Percentiles rank a stretch among this genome's conserved stretches.
Conservation (phyloP, 257 asterid genomes). For the Solanum chaucha region DNA sequence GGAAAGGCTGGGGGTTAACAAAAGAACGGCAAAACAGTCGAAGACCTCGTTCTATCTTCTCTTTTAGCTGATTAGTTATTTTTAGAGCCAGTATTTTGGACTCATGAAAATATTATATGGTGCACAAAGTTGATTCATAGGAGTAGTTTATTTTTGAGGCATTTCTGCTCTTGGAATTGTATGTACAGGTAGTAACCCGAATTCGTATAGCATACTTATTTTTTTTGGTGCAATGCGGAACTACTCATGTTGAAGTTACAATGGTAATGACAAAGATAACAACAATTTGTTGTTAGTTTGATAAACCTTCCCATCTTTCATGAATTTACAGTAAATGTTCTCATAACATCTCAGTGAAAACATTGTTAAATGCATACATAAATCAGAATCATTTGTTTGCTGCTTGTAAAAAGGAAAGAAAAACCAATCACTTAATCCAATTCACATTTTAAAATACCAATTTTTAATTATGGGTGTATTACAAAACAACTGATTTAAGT, state of each 20-base stretch:
- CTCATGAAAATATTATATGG: neutral
- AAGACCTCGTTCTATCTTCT: slow-evolving; percentile 10
- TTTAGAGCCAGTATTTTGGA: neutral
- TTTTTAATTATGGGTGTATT: neutral
- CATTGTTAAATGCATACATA: neutral
- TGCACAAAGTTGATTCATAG: neutral
- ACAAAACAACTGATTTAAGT: neutral
- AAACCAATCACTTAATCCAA: neutral
- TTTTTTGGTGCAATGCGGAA: neutral
- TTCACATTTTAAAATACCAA: neutral
- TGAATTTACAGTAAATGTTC: neutral
- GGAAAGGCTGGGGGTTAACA: slow-evolving; percentile 32
- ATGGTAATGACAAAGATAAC: neutral
- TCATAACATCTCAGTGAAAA: neutral
- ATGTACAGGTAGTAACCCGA: neutral
- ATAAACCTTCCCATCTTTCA: neutral
- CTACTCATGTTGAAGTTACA: neutral
- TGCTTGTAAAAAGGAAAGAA: neutral
- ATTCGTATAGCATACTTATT: neutral
- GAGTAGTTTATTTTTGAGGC: neutral
- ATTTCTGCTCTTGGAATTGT: neutral
- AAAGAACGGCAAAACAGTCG: slow-evolving; percentile 30
- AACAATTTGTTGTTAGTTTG: neutral
- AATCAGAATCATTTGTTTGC: neutral
- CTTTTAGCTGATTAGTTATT: neutral